Evolutionary conservation across 2,329 filamentous ascomycete species (phyloP).

Genomic region (Diaporthe capsici): DNA sequence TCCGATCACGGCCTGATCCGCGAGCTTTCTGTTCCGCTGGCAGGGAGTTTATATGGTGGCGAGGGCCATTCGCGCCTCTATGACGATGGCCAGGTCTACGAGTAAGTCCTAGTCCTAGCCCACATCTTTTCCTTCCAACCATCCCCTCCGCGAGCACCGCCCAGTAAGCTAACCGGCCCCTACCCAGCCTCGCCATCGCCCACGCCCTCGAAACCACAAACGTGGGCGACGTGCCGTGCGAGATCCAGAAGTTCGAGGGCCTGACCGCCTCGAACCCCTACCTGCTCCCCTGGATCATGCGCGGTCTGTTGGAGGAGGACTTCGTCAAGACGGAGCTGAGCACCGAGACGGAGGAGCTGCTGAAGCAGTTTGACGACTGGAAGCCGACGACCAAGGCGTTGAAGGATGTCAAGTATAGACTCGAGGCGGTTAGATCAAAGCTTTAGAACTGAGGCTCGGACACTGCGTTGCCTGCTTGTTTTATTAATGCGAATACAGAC

Average conservation of each 20-base stretch:
- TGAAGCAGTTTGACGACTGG: conserved; percentile 95
- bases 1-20: conserved; percentile 94
- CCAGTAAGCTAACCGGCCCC: not conserved
- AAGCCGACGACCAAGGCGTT: conserved; percentile 89
- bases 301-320: conserved; percentile 91
- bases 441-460: conserved; percentile 58
- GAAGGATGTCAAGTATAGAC: conserved; percentile 94
- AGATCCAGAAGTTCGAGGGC: conserved; percentile 65
- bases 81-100: conserved; percentile 89
- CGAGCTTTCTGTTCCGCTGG: conserved; percentile 88
- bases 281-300: conserved; percentile 94
- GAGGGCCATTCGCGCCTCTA: conserved; percentile 96
- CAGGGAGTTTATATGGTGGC: conserved; percentile 90
- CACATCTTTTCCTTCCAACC: not conserved
- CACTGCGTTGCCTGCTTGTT: not conserved
- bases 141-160: not conserved
- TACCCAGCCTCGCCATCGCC: conserved; percentile 73
- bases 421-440: conserved; percentile 92
- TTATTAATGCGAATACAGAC: not conserved
- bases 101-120: conserved; percentile 60
- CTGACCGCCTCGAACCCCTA: conserved; percentile 81
- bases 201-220: conserved; percentile 81
- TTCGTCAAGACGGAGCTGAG: conserved; percentile 86
- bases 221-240: conserved; percentile 62
- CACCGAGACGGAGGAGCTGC: conserved; percentile 81